These are phyloP conservation scores for Kodamaea sp. DNA, from an alignment of 1,139 yeast species.

Conservation along the genomic window DNA sequence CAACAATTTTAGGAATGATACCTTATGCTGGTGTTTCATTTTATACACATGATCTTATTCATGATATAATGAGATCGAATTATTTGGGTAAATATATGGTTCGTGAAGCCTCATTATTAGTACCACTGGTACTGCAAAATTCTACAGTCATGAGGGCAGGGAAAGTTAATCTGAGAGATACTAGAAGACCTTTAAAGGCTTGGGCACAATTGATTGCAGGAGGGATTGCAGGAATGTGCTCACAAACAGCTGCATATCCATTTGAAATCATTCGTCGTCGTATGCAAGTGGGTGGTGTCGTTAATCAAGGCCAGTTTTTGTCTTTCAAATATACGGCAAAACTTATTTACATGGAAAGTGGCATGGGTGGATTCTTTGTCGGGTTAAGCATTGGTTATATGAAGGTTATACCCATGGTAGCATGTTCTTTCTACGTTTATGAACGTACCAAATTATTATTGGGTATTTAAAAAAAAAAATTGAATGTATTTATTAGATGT, in stretches of 20 bases:
- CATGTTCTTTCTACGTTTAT: conserved; percentile 91
- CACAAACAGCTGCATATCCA: conserved; percentile 97
- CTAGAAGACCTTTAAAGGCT: conserved; percentile 66
- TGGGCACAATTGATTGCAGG: conserved; percentile 96
- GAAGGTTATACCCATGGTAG: conserved; percentile 95
- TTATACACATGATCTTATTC: conserved; percentile 87
- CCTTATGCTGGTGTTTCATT: conserved; percentile 98
- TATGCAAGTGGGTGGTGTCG: conserved; percentile 91
- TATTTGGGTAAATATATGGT: conserved; percentile 57
- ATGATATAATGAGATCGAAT: conserved; percentile 72
- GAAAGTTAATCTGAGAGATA: conserved; percentile 41
- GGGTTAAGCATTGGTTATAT: conserved; percentile 94
- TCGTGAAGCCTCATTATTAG: conserved; percentile 11
- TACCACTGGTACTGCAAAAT: not conserved
- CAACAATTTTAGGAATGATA: conserved; percentile 91
- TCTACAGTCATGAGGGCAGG: conserved; percentile 21
- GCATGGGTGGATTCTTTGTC: conserved; percentile 82
- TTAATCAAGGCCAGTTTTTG: conserved; percentile 57
- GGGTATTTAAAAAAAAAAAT: conserved; percentile 32
- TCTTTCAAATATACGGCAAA: conserved; percentile 51
- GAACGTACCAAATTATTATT: conserved; percentile 73
- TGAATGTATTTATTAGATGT: conserved; percentile 7
- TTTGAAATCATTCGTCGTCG: conserved; percentile 92
- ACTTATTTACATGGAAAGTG: conserved; percentile 66
- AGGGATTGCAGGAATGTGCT: conserved; percentile 88